Percentiles rank a stretch among this genome's conserved stretches.
These are phyloP conservation scores for Thelonectria blattea DNA, from an alignment of 2,329 filamentous ascomycete genomes.

Conservation along the genomic window DNA sequence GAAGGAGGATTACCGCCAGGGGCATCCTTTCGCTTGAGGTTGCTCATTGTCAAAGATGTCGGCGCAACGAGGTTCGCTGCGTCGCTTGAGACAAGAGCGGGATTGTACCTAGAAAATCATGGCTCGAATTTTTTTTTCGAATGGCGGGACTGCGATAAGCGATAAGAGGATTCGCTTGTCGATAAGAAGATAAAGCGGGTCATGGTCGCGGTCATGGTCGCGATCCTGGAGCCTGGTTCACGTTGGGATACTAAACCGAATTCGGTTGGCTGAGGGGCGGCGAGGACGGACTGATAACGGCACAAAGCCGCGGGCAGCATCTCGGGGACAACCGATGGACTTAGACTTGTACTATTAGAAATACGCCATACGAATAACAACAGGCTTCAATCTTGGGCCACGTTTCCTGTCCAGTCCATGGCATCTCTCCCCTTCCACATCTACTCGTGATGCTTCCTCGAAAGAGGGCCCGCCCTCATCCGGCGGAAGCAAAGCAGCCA, in stretches of 20 bases:
- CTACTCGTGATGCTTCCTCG: conserved; percentile 41
- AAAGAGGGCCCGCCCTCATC: conserved; percentile 43
- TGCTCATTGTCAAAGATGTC: conserved; percentile 54
- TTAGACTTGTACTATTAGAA: background rate
- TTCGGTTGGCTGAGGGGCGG: conserved; percentile 4
- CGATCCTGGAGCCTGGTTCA: conserved; percentile 3
- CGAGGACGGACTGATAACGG: conserved; percentile 13
- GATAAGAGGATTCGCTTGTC: conserved; percentile 21
- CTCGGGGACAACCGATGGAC: background rate
- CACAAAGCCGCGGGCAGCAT: background rate
- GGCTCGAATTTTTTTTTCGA: conserved; percentile 42
- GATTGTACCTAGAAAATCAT: conserved; percentile 30
- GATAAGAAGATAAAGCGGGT: conserved; percentile 15
- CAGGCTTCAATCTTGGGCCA: conserved; percentile 16
- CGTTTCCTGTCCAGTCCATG: conserved; percentile 16
- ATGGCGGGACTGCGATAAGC: conserved; percentile 37
- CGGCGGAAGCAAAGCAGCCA: conserved; percentile 31
- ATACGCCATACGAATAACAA: conserved; percentile 13
- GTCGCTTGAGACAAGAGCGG: conserved; percentile 29
- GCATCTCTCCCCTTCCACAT: conserved; percentile 5
- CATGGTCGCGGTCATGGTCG: background rate
- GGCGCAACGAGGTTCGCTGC: conserved; percentile 36
- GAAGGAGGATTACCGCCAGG: conserved; percentile 56
- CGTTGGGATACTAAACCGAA: conserved; percentile 7
- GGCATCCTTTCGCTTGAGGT: conserved; percentile 64